These are phyloP conservation scores for Chlorella ohadii DNA, from an alignment of 139 green algal genomes.

Conservation along the genomic window DNA sequence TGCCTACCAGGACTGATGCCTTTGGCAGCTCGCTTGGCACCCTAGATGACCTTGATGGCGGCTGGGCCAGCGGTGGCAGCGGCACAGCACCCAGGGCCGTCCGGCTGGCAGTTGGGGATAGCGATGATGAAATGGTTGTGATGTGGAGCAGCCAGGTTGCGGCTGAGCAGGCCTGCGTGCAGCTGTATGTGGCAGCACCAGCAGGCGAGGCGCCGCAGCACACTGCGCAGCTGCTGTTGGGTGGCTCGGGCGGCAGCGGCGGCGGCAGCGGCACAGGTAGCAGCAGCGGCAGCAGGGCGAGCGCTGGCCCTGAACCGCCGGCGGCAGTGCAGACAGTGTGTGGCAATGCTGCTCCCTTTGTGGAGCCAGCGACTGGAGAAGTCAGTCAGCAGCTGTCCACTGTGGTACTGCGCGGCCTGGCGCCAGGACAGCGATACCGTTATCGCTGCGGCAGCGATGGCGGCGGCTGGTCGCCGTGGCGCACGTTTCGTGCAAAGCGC, in stretches of 20 bases:
- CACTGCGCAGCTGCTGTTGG: neutral
- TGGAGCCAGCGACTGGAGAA: neutral
- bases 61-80: neutral
- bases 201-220: neutral
- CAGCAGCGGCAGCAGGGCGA: neutral
- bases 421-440: neutral
- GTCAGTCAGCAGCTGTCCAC: slow-evolving; percentile 5
- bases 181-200: neutral
- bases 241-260: neutral
- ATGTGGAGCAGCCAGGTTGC: slow-evolving; percentile 22
- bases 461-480: slow-evolving; percentile 18
- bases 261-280: neutral
- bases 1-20: no score
- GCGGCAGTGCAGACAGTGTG: slow-evolving; percentile 3
- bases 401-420: neutral
- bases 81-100: neutral
- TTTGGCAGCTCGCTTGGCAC: no score
- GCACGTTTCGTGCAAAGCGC: neutral
- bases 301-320: neutral
- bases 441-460: slow-evolving; percentile 34
- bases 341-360: slow-evolving; percentile 3
- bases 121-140: neutral
- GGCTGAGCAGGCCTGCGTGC: slow-evolving; percentile 4
- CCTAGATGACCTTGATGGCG: no score
- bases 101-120: slow-evolving; percentile 5